Base-by-base conservation (phyloP, 768 basidiomycete genomes). In the Strobilomyces echinocephalus region DNA sequence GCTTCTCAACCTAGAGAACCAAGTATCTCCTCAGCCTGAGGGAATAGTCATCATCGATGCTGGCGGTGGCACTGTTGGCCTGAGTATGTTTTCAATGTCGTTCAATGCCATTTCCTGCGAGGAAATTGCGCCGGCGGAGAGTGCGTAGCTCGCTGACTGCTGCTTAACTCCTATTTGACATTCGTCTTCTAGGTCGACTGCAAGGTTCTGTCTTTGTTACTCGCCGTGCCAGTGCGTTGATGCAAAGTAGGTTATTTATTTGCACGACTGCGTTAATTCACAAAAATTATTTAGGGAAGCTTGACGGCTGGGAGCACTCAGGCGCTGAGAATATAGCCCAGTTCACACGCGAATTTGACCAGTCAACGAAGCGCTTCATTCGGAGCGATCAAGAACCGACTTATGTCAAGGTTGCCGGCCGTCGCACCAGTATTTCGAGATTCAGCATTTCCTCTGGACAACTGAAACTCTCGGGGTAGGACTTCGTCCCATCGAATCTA, bases 381-480 rank as follows among this genome's bases (percentile, higher is more conserved):
- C 53, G 6, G 52, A 24, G 24, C 24, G 24, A 24, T 4, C 24
- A 24, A 24, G 4, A 2, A 24, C 24, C 24, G 24, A 24, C 30
- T 1, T 55, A 54, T 12, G 18, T 39, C 38, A 39, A 8, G 8
- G 18, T 20, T 39, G 16, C n/a, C 8, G 38, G 38, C 9, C n/a
- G 38, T 30, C 34, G 46, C 4, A 20, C 8, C 21, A 54, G 3
- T 4, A 52, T 30, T 9, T 0, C n/a, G 15, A 18, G 38, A 18
- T 49, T 52, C 15, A 26, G 30, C 26, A 60, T 60, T 1, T 0
- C 2, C 5, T 45, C 15, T 16, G 59, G 59, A 16, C 50, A 42
- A 30, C 20, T 60, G 30, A 58, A 46, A 44, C 12, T 60, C 3
- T 42, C 56, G 8, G 59, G 59, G 56, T 60, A 52, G 9, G 36